These are phyloP conservation scores for Fusarium transvaalense DNA, from an alignment of 2,329 filamentous ascomycete genomes.

Conservation along the genomic window DNA sequence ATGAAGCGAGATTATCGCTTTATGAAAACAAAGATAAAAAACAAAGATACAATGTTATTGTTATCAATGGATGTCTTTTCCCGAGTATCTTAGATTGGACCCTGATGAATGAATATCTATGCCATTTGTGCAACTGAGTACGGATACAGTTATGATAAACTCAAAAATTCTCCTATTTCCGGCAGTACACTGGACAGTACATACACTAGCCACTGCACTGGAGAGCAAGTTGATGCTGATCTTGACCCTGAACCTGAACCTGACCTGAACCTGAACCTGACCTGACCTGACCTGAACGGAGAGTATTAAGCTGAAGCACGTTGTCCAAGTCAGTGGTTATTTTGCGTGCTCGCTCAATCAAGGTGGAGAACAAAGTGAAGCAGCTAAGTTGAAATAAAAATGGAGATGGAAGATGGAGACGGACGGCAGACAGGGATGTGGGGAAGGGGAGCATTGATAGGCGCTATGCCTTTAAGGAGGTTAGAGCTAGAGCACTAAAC, in stretches of 20 bases:
- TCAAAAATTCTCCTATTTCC: background rate
- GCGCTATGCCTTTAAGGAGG: slow-evolving; percentile 8
- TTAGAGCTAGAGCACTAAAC: slow-evolving; percentile 18
- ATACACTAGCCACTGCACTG: slow-evolving; percentile 5
- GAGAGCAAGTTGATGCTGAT: too few species aligned
- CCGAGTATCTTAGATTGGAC: background rate
- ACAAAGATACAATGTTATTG: background rate
- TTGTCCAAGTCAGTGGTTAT: slow-evolving; percentile 35
- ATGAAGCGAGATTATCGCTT: background rate
- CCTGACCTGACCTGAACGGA: slow-evolving; percentile 15
- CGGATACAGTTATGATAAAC: slow-evolving; percentile 8
- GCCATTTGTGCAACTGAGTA: slow-evolving; percentile 4
- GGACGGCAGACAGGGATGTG: slow-evolving; percentile 32
- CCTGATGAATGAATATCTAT: slow-evolving; percentile 11
- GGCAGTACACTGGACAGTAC: slow-evolving; percentile 4
- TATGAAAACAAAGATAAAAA: background rate
- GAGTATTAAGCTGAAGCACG: slow-evolving; percentile 26
- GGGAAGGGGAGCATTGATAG: background rate
- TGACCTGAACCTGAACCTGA: slow-evolving; percentile 3
- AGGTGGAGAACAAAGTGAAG: slow-evolving; percentile 38
- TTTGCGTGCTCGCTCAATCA: slow-evolving; percentile 39
- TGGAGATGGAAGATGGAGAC: slow-evolving; percentile 21
- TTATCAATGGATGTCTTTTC: background rate
- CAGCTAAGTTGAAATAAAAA: slow-evolving; percentile 20
- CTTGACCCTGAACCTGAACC: slow-evolving; percentile 10